Evolutionary conservation across 1,139 yeast species (phyloP).

Genomic region (Protomyces arabidopsidicola): DNA sequence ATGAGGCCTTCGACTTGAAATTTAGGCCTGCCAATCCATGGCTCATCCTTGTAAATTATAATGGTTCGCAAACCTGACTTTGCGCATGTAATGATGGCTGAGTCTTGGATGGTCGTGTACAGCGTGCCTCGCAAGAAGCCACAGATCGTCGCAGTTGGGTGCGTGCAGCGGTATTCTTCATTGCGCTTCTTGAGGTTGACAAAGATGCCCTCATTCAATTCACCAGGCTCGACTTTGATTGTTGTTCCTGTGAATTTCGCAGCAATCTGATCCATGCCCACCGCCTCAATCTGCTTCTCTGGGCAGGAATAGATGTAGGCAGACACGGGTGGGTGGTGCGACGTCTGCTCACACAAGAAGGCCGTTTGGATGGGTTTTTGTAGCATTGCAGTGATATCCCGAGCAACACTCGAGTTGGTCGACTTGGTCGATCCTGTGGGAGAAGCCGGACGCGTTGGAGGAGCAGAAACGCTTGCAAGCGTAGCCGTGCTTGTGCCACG

Average conservation of each 20-base stretch:
- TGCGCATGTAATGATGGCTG: conserved; percentile 52
- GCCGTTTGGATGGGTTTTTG: conserved; percentile 13
- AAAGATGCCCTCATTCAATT: conserved; percentile 69
- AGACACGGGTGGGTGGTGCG: conserved; percentile 80
- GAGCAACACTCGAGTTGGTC: conserved; percentile 40
- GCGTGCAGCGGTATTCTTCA: conserved; percentile 60
- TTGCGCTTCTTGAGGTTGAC: conserved; percentile 46
- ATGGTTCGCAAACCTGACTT: conserved; percentile 48
- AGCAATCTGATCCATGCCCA: conserved; percentile 71
- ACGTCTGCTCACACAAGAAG: conserved; percentile 71
- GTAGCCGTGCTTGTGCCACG: conserved; percentile 1
- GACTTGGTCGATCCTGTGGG: conserved; percentile 38
- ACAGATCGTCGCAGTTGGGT: conserved; percentile 77
- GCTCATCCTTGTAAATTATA: conserved; percentile 66
- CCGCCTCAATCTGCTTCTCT: conserved; percentile 54
- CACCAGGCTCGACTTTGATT: conserved; percentile 57
- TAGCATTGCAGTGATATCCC: not conserved
- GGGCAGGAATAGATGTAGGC: conserved; percentile 66
- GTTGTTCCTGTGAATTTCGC: conserved; percentile 61
- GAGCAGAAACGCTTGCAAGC: not conserved
- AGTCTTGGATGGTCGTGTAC: conserved; percentile 68
- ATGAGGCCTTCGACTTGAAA: conserved; percentile 43
- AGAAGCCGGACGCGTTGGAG: conserved; percentile 11
- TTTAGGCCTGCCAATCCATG: conserved; percentile 69
- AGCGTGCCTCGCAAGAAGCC: conserved; percentile 63